Percentiles rank a stretch among this genome's conserved stretches.
These are phyloP conservation scores for Vanrija sp. DNA, from an alignment of 1,284 basidiomycete genomes.

Conservation along the genomic window DNA sequence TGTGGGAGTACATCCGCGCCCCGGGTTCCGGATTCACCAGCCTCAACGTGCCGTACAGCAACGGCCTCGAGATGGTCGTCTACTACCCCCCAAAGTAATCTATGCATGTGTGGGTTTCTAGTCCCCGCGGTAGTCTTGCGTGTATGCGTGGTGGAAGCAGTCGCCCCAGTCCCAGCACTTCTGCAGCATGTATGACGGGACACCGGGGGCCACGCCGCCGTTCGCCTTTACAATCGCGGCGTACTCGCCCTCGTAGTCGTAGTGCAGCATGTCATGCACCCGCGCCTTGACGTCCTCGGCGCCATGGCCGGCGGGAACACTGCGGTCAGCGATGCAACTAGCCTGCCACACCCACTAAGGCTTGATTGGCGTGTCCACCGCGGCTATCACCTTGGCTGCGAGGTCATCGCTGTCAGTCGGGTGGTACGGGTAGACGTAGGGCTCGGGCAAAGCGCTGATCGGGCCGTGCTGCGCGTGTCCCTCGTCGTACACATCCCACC, in stretches of 20 bases:
- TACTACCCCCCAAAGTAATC: slow-evolving; percentile 9
- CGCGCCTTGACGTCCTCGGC: background rate
- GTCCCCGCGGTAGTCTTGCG: background rate
- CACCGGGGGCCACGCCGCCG: background rate
- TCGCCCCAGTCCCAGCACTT: background rate
- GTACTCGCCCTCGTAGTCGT: background rate
- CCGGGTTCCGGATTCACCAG: slow-evolving; percentile 1
- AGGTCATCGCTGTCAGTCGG: background rate
- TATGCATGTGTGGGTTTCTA: too few relatives aligned
- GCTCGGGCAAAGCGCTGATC: background rate
- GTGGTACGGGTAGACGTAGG: background rate
- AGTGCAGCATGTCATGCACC: background rate
- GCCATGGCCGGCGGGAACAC: background rate
- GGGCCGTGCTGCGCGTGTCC: background rate
- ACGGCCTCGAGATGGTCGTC: slow-evolving; percentile 25
- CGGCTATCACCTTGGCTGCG: background rate
- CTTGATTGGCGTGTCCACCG: background rate
- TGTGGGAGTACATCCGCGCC: slow-evolving; percentile 10
- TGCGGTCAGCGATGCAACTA: background rate
- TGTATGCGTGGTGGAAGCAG: background rate
- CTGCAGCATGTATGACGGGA: background rate
- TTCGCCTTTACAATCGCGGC: background rate
- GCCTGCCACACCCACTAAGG: background rate
- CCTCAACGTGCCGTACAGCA: slow-evolving; percentile 22
- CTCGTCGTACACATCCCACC: background rate